Evolutionary conservation across 805 yeast genomes (phyloP).

Genomic region (Lachancea thermotolerans): DNA sequence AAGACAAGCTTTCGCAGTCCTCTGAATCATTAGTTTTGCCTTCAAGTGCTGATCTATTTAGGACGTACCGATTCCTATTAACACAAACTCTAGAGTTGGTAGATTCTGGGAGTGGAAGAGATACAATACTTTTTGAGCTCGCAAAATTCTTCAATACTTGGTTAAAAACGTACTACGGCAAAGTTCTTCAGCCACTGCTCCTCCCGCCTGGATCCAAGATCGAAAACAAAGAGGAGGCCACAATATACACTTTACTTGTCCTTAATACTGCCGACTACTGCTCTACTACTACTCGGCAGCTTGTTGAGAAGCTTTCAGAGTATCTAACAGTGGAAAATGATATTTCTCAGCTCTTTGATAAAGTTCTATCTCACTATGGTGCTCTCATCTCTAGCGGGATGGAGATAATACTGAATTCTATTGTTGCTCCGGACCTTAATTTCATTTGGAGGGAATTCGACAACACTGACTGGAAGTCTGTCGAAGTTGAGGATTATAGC

Average conservation of each 20-base stretch:
- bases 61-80: conserved; percentile 64
- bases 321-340: conserved; percentile 37
- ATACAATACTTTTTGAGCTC: conserved; percentile 35
- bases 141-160: conserved; percentile 58
- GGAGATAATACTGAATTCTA: conserved; percentile 46
- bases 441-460: conserved; percentile 80
- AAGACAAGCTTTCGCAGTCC: conserved; percentile 46
- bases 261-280: conserved; percentile 89
- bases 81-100: conserved; percentile 58
- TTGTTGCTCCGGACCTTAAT: conserved; percentile 51
- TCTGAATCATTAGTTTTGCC: conserved; percentile 64
- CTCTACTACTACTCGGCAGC: conserved; percentile 65
- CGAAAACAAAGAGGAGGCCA: conserved; percentile 47
- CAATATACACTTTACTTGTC: conserved; percentile 61
- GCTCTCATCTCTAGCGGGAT: conserved; percentile 54
- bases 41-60: conserved; percentile 82
- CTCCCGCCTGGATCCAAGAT: conserved; percentile 37
- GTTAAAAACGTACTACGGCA: conserved; percentile 51
- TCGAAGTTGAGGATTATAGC: conserved; percentile 65
- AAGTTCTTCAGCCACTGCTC: conserved; percentile 43
- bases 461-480: conserved; percentile 66
- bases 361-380: conserved; percentile 49
- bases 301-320: conserved; percentile 53
- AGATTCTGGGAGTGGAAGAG: conserved; percentile 37
- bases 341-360: conserved; percentile 45